A percentile compares a stretch with the other conserved stretches of the same genome.
These are phyloP conservation scores for Periglandula ipomoeae DNA, from an alignment of 2,329 filamentous ascomycete genomes.

Conservation along the genomic window DNA sequence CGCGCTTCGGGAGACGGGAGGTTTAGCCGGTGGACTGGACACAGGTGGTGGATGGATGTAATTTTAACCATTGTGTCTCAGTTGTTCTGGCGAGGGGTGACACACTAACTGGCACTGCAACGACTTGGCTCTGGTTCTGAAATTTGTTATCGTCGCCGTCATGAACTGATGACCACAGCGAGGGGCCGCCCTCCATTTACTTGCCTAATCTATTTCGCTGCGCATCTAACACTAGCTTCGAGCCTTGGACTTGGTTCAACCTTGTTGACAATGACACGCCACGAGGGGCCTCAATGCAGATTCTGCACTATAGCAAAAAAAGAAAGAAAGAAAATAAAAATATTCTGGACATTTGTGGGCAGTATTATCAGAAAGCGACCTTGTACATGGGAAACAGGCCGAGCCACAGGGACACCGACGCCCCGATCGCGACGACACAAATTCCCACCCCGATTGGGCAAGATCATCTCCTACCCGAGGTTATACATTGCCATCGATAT, in stretches of 20 bases:
- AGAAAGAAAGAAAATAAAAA: too few species aligned
- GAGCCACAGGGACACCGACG: background rate
- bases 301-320: too few species aligned
- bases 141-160: background rate
- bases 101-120: too few species aligned
- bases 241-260: too few species aligned
- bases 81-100: background rate
- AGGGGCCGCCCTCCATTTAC: background rate
- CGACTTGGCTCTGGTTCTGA: background rate
- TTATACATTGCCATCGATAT: background rate
- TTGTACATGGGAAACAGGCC: too few species aligned
- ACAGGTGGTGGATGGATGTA: background rate
- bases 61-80: background rate
- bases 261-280: too few species aligned
- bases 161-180: background rate
- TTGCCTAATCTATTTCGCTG: background rate
- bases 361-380: too few species aligned
- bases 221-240: too few species aligned
- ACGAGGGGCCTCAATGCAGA: too few species aligned
- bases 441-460: background rate
- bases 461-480: background rate
- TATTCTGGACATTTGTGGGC: too few species aligned
- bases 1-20: constrained; percentile 2
- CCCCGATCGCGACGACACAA: background rate
- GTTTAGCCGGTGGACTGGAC: background rate